These are phyloP conservation scores for Amylostereum chailletii DNA, from an alignment of 1,284 basidiomycete genomes.

Conservation along the genomic window DNA sequence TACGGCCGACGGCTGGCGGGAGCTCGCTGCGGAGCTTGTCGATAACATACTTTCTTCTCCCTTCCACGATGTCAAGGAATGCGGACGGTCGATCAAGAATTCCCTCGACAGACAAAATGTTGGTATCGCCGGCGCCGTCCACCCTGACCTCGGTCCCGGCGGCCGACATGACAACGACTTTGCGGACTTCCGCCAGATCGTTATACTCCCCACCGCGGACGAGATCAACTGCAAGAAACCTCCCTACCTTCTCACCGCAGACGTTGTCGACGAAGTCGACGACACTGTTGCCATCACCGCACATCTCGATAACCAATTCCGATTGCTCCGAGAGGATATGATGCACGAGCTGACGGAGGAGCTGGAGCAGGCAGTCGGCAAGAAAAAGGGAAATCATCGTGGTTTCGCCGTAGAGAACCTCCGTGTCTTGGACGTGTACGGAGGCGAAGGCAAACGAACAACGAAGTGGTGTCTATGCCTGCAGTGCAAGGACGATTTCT, in stretches of 20 bases:
- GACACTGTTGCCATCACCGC: constrained; percentile 28
- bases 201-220: constrained; percentile 50
- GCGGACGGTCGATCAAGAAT: constrained; percentile 32
- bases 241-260: constrained; percentile 38
- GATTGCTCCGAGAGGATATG: constrained; percentile 60
- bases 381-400: constrained; percentile 37
- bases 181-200: constrained; percentile 43
- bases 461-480: constrained; percentile 39
- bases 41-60: constrained; percentile 27
- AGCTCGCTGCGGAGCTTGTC: constrained; percentile 28
- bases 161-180: constrained; percentile 64
- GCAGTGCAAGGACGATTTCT: constrained; percentile 32
- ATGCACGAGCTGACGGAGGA: constrained; percentile 55
- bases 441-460: constrained; percentile 22
- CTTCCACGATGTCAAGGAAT: constrained; percentile 17
- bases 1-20: too few relatives aligned
- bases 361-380: constrained; percentile 31
- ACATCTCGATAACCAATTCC: constrained; percentile 58
- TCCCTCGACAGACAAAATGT: constrained; percentile 25
- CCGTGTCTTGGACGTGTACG: constrained; percentile 26
- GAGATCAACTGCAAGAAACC: constrained; percentile 36
- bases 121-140: constrained; percentile 13
- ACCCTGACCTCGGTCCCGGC: constrained; percentile 31
- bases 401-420: constrained; percentile 35
- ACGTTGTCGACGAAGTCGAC: constrained; percentile 15